Conservation (phyloP, 1,284 basidiomycete genomes). For the Ceratobasidium sp. region DNA sequence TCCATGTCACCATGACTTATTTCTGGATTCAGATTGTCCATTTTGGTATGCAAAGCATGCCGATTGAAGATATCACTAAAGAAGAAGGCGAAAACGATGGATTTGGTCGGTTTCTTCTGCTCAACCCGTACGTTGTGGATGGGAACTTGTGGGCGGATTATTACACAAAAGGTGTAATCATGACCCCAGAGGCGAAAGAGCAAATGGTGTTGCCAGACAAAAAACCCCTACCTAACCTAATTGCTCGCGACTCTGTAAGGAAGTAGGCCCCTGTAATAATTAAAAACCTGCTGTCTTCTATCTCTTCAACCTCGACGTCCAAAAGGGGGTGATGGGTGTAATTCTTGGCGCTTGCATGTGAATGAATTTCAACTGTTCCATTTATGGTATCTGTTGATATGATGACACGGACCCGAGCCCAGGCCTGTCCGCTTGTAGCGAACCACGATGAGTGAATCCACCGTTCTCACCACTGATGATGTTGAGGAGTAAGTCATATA, state of each 20-base stretch:
- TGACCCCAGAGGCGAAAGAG: conserved; percentile 27
- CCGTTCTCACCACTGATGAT: conserved; percentile 8
- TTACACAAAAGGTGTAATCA: conserved; percentile 28
- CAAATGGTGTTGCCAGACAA: conserved; percentile 37
- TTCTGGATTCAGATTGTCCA: conserved; percentile 45
- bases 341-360: conserved; percentile 13
- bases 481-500: conserved; percentile 15
- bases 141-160: conserved; percentile 34
- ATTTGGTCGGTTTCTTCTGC: conserved; percentile 23
- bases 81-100: conserved; percentile 18
- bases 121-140: conserved; percentile 32
- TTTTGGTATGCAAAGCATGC: conserved; percentile 43
- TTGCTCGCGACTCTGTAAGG: conserved; percentile 24
- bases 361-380: conserved; percentile 11
- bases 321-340: not conserved
- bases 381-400: conserved; percentile 6
- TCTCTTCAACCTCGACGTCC: not conserved
- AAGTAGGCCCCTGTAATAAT: not conserved
- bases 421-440: not conserved
- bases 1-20: conserved; percentile 45
- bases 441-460: conserved; percentile 33
- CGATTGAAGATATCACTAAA: not conserved
- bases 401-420: not conserved
- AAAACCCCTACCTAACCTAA: conserved; percentile 18
- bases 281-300: not conserved